Evolutionary conservation across 2,329 filamentous ascomycete genomes (phyloP).

Genomic region (Claviceps sp.): DNA sequence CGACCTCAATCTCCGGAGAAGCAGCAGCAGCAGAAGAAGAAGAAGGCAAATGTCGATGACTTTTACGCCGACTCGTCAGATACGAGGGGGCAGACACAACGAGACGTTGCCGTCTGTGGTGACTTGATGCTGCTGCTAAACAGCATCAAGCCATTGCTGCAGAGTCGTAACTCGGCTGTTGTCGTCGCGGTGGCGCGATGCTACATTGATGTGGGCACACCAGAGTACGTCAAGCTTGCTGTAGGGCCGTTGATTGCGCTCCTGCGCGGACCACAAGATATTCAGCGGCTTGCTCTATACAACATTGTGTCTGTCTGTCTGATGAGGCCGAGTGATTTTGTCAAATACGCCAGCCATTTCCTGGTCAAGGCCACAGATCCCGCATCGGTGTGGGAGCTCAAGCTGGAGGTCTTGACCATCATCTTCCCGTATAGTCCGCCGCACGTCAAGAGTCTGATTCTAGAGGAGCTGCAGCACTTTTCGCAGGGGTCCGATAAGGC

Average conservation of each 20-base stretch:
- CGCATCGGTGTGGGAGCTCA: conserved; percentile 74
- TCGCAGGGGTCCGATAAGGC: conserved; percentile 59
- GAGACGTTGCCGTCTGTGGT: conserved; percentile 52
- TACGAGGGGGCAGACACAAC: conserved; percentile 19
- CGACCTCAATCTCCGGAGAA: conserved; percentile 4
- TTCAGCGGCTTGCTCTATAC: conserved; percentile 79
- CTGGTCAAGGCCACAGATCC: conserved; percentile 69
- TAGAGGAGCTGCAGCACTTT: conserved; percentile 91
- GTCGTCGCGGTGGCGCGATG: conserved; percentile 76
- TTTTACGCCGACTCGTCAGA: conserved; percentile 63
- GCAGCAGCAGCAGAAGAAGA: conserved; percentile 12
- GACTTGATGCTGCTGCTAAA: conserved; percentile 74
- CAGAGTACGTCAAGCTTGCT: conserved; percentile 58
- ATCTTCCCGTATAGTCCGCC: conserved; percentile 73
- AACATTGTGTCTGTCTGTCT: conserved; percentile 93
- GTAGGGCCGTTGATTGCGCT: conserved; percentile 79
- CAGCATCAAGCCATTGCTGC: conserved; percentile 68
- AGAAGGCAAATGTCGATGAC: conserved; percentile 39
- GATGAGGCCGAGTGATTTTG: conserved; percentile 62
- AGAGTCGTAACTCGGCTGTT: conserved; percentile 86
- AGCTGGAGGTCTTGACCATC: conserved; percentile 80
- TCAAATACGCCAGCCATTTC: conserved; percentile 80
- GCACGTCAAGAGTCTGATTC: conserved; percentile 69
- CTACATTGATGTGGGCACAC: conserved; percentile 72
- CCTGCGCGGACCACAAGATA: conserved; percentile 70